Conservation (phyloP, 768 basidiomycete genomes). For the Serendipita sp. region DNA sequence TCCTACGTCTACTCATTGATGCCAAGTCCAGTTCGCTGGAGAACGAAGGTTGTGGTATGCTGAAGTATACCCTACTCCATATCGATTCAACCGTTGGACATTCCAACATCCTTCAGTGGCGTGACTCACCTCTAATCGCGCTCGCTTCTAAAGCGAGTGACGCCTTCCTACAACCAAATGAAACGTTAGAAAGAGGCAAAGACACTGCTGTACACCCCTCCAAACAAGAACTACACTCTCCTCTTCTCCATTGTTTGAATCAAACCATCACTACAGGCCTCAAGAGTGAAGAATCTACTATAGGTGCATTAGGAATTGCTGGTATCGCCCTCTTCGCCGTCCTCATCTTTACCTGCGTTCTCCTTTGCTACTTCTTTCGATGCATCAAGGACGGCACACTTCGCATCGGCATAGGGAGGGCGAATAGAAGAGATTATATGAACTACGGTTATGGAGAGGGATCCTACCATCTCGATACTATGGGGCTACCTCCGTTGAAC, state of each 20-base stretch:
- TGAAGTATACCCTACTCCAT: background rate
- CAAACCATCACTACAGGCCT: slow-evolving; percentile 39
- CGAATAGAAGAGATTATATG: too few species aligned
- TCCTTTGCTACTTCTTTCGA: too few species aligned
- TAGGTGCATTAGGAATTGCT: background rate
- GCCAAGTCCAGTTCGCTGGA: background rate
- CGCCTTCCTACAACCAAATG: background rate
- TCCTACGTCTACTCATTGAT: background rate
- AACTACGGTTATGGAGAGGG: too few species aligned
- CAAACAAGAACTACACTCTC: slow-evolving; percentile 18
- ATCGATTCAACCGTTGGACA: background rate
- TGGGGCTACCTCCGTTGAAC: too few species aligned
- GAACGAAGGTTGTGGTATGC: background rate
- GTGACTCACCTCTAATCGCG: background rate
- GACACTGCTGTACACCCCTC: background rate
- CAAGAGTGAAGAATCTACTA: slow-evolving; percentile 20
- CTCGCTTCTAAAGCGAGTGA: background rate
- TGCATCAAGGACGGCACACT: too few species aligned
- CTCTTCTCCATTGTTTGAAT: slow-evolving; percentile 41
- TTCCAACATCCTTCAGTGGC: background rate
- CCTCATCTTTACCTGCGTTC: too few species aligned
- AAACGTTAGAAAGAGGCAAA: background rate
- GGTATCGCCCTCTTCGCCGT: too few species aligned
- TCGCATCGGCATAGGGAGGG: too few species aligned
- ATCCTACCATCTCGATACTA: too few species aligned